Percentiles rank a stretch among this genome's conserved stretches.
Conservation (phyloP, 2,329 filamentous ascomycete species). For the Colletotrichum filicis region DNA sequence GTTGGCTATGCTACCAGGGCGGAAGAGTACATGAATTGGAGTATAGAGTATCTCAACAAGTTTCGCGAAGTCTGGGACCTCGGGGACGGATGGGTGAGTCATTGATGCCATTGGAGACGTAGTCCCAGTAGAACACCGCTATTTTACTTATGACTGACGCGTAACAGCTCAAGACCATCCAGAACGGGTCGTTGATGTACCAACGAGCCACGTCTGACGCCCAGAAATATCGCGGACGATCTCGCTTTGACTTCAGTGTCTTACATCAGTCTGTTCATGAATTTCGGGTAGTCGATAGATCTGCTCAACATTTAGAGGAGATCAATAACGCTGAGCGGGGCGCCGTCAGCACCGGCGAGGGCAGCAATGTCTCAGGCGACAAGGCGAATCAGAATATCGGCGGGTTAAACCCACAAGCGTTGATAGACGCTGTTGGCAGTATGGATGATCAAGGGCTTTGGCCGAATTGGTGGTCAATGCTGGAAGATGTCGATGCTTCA, state of each 20-base stretch:
- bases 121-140: fast-evolving
- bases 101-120: not conserved
- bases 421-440: slow-evolving; percentile 10
- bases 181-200: slow-evolving; percentile 42
- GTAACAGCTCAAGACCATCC: slow-evolving; percentile 25
- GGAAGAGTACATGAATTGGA: slow-evolving; percentile 38
- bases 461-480: slow-evolving; percentile 36
- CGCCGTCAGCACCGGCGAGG: not conserved
- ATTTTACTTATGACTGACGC: not conserved
- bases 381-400: not conserved
- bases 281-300: slow-evolving; percentile 44
- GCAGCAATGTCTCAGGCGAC: not conserved
- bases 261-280: slow-evolving; percentile 46
- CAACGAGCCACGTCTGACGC: slow-evolving; percentile 38
- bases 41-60: slow-evolving; percentile 41
- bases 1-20: slow-evolving; percentile 42
- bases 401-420: not conserved
- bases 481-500: slow-evolving; percentile 31
- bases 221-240: slow-evolving; percentile 39
- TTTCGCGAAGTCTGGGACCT: slow-evolving; percentile 44
- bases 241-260: slow-evolving; percentile 42
- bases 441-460: slow-evolving; percentile 31
- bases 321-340: slow-evolving; percentile 41
- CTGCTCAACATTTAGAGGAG: slow-evolving; percentile 44
- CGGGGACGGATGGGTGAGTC: slow-evolving; percentile 43